A percentile compares a stretch with the other conserved stretches of the same genome.
These are phyloP conservation scores for Cercophora sp. DNA, from an alignment of 495 filamentous ascomycete genomes.

Conservation along the genomic window DNA sequence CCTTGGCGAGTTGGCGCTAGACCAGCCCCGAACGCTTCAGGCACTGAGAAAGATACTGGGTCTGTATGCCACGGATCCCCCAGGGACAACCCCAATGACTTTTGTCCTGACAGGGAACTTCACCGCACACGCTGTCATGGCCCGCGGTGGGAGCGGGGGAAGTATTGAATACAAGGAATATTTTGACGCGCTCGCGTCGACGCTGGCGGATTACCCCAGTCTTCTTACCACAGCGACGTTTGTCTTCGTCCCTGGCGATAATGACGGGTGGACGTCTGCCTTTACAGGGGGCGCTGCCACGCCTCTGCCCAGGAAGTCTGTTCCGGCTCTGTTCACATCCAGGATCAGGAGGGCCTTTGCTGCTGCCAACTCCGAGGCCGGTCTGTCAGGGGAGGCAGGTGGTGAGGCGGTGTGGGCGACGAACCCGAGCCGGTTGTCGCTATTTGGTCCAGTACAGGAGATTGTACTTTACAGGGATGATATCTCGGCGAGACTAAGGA, in stretches of 20 bases:
- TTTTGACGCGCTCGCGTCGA: constrained; percentile 79
- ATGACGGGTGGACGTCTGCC: constrained; percentile 86
- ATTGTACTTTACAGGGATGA: constrained; percentile 84
- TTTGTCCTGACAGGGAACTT: constrained; percentile 87
- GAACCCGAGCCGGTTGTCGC: constrained; percentile 73
- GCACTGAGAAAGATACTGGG: constrained; percentile 72
- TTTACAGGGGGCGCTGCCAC: constrained; percentile 80
- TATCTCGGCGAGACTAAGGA: constrained; percentile 67
- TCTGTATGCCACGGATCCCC: constrained; percentile 58
- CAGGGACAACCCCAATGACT: constrained; percentile 66
- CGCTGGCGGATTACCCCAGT: constrained; percentile 79
- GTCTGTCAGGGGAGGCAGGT: constrained; percentile 13
- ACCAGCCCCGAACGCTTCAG: constrained; percentile 69
- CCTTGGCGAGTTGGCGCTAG: constrained; percentile 78
- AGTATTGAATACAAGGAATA: constrained; percentile 93
- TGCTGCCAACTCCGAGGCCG: constrained; percentile 63
- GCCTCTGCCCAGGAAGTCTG: constrained; percentile 62
- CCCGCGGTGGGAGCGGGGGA: constrained; percentile 62
- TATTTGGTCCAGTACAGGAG: constrained; percentile 84
- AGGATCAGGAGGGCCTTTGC: constrained; percentile 76
- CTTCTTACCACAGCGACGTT: constrained; percentile 78
- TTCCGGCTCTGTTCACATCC: constrained; percentile 86
- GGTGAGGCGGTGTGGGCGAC: constrained; percentile 82
- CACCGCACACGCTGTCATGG: constrained; percentile 65
- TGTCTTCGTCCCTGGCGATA: constrained; percentile 90